Conservation (phyloP, 2,329 filamentous ascomycete species). For the Diaporthe aspalathi region DNA sequence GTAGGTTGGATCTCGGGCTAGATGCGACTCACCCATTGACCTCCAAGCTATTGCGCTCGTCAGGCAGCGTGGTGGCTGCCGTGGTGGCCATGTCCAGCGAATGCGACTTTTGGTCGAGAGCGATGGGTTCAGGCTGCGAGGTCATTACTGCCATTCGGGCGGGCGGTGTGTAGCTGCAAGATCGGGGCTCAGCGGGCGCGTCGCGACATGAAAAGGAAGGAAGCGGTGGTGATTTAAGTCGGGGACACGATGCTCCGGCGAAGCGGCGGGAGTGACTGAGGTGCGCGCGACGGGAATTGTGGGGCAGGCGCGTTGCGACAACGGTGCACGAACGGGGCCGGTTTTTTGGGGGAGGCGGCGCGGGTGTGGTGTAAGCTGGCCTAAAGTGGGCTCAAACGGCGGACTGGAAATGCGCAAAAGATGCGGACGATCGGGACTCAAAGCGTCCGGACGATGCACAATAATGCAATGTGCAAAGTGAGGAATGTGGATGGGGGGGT, state of each 20-base stretch:
- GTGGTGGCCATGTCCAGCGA: constrained; percentile 58
- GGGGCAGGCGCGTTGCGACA: constrained; percentile 31
- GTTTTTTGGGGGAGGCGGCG: background rate
- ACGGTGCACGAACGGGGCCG: constrained; percentile 1
- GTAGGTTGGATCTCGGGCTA: background rate
- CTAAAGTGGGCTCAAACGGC: constrained; percentile 31
- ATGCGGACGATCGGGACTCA: background rate
- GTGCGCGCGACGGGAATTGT: constrained; percentile 30
- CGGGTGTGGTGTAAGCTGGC: constrained; percentile 14
- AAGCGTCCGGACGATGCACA: background rate
- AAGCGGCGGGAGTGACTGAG: constrained; percentile 7
- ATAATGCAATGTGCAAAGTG: constrained; percentile 34
- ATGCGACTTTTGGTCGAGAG: constrained; percentile 62
- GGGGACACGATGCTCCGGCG: background rate
- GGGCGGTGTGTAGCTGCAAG: constrained; percentile 44
- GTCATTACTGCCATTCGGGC: constrained; percentile 66
- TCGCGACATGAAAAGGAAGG: constrained; percentile 51
- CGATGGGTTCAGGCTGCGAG: constrained; percentile 57
- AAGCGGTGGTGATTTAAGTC: background rate
- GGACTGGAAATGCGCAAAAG: constrained; percentile 4
- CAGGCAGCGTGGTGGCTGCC: constrained; percentile 56
- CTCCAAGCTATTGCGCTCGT: constrained; percentile 45
- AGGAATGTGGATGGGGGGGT: constrained; percentile 30
- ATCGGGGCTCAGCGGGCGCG: constrained; percentile 32
- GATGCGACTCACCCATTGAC: constrained; percentile 68